Evolutionary conservation across 2,329 filamentous ascomycete genomes (phyloP), one percentile per base, ranked within the genome.

Genomic region (Zymoseptoria pseudotritici): DNA sequence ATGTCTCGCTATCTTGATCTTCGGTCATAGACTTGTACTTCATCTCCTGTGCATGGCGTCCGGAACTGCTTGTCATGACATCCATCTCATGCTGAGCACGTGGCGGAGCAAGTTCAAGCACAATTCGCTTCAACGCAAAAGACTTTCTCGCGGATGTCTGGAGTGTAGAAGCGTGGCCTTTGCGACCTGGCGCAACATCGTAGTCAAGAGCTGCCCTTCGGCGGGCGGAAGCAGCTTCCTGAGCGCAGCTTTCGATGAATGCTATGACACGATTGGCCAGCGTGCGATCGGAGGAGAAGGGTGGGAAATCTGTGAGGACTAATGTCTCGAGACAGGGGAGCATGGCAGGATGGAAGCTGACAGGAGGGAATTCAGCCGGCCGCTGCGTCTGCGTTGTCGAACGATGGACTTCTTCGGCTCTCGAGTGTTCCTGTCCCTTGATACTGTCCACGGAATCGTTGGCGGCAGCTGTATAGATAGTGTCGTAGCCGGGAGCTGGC

Each of bases 231-330:
- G 77, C 69, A 0, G 78, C 71, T 72, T 86, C 83, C 57, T 81
- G 77, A 13, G 82, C 82, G 65, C 83, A 85, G 51, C 80, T 77
- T 56, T 76, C 78, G 62, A 86, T 80, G 68, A 84, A 86, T 11
- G 77, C 72, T 53, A 78, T 80, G 4, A 86, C 70, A 10, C 73
- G 73, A 19, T 82, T 72, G 0, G 74, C 66, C 1, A 78, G 78
- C 24, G 76, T 75, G 4, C 72, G 74, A 29, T 61, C 57, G 22
- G 64, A 8, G 1, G 70, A 66, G 20, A 59, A 64, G 2, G 67
- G 29, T 0, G 84, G 83, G 1, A 86, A 77, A 61, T 83, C 78
- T 1, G 82, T 85, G 52, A 86, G 71, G 2, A 84, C 76, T 4
- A 86, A 68, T 0, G 80, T 83, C 55, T 78, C 76, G 8, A 85